Evolutionary conservation across 2,329 filamentous ascomycete species (phyloP), one percentile per base, ranked within the genome.

Genomic region (Coniochaeta sp.): DNA sequence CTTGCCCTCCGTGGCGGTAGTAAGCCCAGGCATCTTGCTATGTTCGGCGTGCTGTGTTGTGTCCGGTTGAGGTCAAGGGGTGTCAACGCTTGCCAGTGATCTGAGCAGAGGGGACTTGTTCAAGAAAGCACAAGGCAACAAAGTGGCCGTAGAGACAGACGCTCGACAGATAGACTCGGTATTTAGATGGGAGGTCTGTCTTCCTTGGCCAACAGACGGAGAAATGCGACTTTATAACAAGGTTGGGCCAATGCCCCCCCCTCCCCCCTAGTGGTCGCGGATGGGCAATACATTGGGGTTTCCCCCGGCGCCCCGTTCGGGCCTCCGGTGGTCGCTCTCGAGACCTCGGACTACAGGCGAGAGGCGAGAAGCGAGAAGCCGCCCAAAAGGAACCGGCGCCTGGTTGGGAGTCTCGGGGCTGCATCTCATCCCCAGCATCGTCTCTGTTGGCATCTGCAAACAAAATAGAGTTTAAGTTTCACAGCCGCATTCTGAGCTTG

Each of bases 21-120:
- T 58, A 11, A 58, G 34, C 19, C 34, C 56, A 43, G 56, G 56
- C 56, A 58, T 58, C 24, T 52, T 52, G 47, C 22, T 52, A 24
- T 52, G n/a, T 26, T n/a, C 8, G 24, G n/a, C 11, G 47, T n/a
- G 47, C 7, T 9, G 11, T 8, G 14, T 36, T 36, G 34, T 36
- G 38, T 50, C 24, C 14, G 47, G 47, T 9, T 31, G 24, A 28
- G 44, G 22, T 52, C 24, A 12, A 52, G 14, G 14, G 22, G 47
- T 22, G 4, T 52, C 47, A 31, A 52, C 47, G 47, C 47, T 52
- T 52, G 47, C n/a, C 47, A 52, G 26, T 17, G 47, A 52, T 28
- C 19, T 26, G 43, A 47, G 24, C 22, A n/a, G 22, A 52, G 22
- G 26, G 47, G 19, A n/a, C 31, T 36, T 28, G 26, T 26, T 31